Evolutionary conservation across 169 alveolate species (phyloP).

Genomic region (Eimeria sp.): DNA sequence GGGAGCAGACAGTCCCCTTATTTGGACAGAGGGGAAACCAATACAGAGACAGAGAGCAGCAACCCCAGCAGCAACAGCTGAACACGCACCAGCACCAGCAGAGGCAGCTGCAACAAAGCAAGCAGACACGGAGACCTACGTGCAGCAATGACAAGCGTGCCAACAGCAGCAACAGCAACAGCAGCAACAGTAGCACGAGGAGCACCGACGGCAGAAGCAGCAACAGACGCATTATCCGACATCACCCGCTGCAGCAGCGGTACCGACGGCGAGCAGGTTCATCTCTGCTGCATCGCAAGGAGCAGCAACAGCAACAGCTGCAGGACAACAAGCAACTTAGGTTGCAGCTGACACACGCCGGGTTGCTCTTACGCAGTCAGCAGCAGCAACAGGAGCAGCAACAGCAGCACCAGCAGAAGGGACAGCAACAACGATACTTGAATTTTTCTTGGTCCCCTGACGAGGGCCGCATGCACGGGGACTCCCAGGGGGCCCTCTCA

Average conservation of each 20-base stretch:
- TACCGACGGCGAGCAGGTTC: background rate
- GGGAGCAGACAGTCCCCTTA: background rate
- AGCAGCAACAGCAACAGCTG: background rate
- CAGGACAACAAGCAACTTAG: background rate
- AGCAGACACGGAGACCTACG: background rate
- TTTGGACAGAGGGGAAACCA: background rate
- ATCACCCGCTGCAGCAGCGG: background rate
- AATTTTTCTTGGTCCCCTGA: background rate
- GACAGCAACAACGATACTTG: background rate
- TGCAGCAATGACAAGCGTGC: background rate
- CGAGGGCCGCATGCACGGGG: background rate
- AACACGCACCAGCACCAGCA: background rate
- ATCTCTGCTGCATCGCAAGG: background rate
- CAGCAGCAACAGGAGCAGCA: background rate
- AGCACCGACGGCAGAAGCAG: background rate
- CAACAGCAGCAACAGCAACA: background rate
- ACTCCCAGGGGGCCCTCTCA: background rate
- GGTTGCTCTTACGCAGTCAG: background rate
- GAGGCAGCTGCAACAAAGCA: background rate
- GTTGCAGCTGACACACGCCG: background rate
- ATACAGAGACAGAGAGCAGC: background rate
- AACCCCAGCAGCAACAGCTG: slow-evolving; percentile 16
- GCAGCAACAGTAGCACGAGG: background rate
- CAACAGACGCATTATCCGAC: background rate
- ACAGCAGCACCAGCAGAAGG: background rate